Conservation (phyloP, 2,329 filamentous ascomycete species). For the Aureobasidium sp. region DNA sequence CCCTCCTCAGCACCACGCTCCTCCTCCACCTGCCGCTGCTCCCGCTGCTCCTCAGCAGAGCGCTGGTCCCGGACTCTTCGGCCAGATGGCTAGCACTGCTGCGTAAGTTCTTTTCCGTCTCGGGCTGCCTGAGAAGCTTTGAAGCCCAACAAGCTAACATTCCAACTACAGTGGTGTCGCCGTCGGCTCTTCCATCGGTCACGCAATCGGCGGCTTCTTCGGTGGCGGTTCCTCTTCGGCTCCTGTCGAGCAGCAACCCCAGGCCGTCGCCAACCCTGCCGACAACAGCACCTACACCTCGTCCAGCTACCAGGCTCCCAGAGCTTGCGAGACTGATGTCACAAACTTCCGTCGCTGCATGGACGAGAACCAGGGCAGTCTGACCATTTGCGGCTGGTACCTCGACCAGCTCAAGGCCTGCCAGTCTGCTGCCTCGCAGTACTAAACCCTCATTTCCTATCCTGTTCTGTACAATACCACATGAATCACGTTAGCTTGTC, state of each 20-base stretch:
- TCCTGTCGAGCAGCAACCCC: constrained; percentile 39
- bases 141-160: constrained; percentile 20
- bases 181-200: constrained; percentile 88
- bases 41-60: constrained; percentile 32
- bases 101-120: constrained; percentile 59
- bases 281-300: constrained; percentile 29
- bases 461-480: constrained; percentile 6
- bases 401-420: constrained; percentile 74
- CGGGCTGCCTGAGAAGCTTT: constrained; percentile 6
- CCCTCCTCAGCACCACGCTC: constrained; percentile 41
- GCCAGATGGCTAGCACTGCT: constrained; percentile 94
- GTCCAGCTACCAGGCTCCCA: constrained; percentile 33
- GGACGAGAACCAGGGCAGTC: constrained; percentile 87
- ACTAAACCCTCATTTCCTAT: constrained; percentile 28
- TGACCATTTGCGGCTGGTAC: constrained; percentile 97
- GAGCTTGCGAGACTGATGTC: constrained; percentile 64
- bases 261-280: constrained; percentile 36
- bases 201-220: constrained; percentile 88
- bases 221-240: constrained; percentile 50
- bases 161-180: constrained; percentile 69
- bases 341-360: constrained; percentile 89
- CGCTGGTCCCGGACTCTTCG: constrained; percentile 77
- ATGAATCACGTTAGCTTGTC: neutral
- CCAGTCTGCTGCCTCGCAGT: constrained; percentile 40
- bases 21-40: constrained; percentile 35